Evolutionary conservation across 176 grass and related monocot species (phyloP).

Genomic region (Avena insularis): DNA sequence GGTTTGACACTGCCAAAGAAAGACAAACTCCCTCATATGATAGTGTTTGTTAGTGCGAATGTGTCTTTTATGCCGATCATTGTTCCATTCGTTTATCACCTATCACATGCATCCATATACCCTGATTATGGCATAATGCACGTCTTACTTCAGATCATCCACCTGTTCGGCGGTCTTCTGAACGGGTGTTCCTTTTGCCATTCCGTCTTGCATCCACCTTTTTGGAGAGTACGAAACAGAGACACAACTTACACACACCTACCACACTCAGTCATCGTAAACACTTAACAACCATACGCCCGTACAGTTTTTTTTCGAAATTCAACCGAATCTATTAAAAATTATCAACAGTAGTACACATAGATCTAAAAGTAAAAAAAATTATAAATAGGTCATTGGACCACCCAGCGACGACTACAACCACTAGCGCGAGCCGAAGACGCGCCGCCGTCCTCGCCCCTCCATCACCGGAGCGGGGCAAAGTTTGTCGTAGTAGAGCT

Average conservation of each 20-base stretch:
- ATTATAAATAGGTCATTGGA: too few relatives aligned
- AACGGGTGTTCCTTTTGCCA: conserved; percentile 25
- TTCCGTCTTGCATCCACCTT: neutral
- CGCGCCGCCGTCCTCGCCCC: too few relatives aligned
- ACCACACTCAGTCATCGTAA: neutral
- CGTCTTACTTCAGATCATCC: conserved; percentile 37
- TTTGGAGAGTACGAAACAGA: neutral
- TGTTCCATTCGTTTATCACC: neutral
- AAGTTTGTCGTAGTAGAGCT: too few relatives aligned
- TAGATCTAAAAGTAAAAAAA: too few relatives aligned
- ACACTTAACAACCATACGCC: neutral
- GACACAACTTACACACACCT: neutral
- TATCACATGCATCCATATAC: neutral
- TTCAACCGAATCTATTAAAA: too few relatives aligned
- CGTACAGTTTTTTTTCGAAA: too few relatives aligned
- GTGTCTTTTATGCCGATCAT: neutral
- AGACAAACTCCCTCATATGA: neutral
- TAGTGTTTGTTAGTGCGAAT: neutral
- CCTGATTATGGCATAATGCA: conserved; percentile 13
- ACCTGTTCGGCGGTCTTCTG: conserved; percentile 37
- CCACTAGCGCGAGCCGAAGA: too few relatives aligned
- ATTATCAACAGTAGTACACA: too few relatives aligned
- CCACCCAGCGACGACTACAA: too few relatives aligned
- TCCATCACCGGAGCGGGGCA: too few relatives aligned
- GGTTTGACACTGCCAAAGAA: neutral